Base-by-base conservation (phyloP, 2,329 filamentous ascomycete species). In the Claviceps sp. region DNA sequence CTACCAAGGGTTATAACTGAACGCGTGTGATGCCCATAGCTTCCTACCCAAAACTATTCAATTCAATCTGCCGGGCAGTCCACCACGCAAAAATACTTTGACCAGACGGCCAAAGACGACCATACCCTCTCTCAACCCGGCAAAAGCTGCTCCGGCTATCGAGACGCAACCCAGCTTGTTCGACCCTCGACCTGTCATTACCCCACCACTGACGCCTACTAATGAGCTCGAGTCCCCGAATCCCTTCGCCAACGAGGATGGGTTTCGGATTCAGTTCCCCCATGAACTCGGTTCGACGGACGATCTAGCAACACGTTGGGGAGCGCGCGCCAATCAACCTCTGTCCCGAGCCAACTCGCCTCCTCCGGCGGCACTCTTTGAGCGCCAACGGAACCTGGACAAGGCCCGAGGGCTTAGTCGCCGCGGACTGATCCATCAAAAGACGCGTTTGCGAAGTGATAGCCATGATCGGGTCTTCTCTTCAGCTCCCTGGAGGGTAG, bases 1-100 rank as follows among this genome's bases (percentile, higher is more conserved):
- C n/a, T 7, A 6, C 8, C 14, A 18, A 43, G 24, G 30, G 8
- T 34, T 34, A 24, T 42, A 5, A 18, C 45, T 50, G 45, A 47
- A 44, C 44, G 6, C 26, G 14, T 24, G 34, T n/a, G n/a, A 37
- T 40, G 3, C 3, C 7, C 20, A 4, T 37, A 95, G 90, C 53
- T 95, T 95, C 65, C 79, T 96, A 38, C 91, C 91, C 37, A 90
- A 95, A 67, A 97, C 91, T 42, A 76, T 95, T 62, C 84, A 95
- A 67, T 97, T 97, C 67, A 83, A 84, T 59, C 75, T 86, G 52
- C 79, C 80, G 11, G 74, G 75, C 41, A 75, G 73, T 37, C 71
- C 72, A 50, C 69, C 67, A 53, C 70, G 63, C 56, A 63, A 63
- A 55, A 65, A 60, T 57, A 65, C 50, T 56, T 47, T 57, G 53